phyloP scores from a whole-genome alignment of 1,284 basidiomycete species.

The Ganoderma multipileum region DNA sequence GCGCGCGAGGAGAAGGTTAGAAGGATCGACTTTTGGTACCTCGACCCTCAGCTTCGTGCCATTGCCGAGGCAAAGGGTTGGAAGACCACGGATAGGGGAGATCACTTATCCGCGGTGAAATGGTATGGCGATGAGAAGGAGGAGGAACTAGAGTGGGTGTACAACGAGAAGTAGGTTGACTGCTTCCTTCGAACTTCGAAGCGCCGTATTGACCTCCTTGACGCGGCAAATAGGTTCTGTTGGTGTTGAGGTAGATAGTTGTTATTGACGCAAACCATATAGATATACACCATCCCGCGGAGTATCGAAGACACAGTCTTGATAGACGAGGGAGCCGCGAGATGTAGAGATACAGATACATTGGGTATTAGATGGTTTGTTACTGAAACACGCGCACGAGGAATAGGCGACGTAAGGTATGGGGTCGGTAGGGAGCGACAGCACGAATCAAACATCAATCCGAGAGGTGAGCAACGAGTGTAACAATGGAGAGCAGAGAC shows the following conservation, averaged over 20 bases:
- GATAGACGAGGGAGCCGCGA: background rate
- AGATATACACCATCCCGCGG: background rate
- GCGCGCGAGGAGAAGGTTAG: slow-evolving; percentile 49
- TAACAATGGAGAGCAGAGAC: background rate
- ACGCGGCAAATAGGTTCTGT: slow-evolving; percentile 21
- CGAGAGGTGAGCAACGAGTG: background rate
- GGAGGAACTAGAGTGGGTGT: slow-evolving; percentile 54
- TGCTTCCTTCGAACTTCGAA: background rate
- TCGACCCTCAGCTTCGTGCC: slow-evolving; percentile 45
- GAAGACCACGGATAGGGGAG: slow-evolving; percentile 46
- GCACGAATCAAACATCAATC: background rate
- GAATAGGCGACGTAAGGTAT: background rate
- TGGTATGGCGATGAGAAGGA: slow-evolving; percentile 58
- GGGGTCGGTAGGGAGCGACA: background rate
- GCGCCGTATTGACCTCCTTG: background rate
- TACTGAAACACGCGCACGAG: background rate
- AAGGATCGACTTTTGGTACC: slow-evolving; percentile 63
- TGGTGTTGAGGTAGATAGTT: slow-evolving; percentile 21
- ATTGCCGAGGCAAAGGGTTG: slow-evolving; percentile 47
- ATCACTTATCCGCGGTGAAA: slow-evolving; percentile 60
- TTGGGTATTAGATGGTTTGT: background rate
- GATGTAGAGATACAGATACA: slow-evolving; percentile 10
- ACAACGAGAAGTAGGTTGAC: slow-evolving; percentile 53
- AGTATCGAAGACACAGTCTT: background rate
- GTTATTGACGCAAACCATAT: background rate